Base-by-base conservation (phyloP, 2,329 filamentous ascomycete species). In the Cryphonectria nitschkei region DNA sequence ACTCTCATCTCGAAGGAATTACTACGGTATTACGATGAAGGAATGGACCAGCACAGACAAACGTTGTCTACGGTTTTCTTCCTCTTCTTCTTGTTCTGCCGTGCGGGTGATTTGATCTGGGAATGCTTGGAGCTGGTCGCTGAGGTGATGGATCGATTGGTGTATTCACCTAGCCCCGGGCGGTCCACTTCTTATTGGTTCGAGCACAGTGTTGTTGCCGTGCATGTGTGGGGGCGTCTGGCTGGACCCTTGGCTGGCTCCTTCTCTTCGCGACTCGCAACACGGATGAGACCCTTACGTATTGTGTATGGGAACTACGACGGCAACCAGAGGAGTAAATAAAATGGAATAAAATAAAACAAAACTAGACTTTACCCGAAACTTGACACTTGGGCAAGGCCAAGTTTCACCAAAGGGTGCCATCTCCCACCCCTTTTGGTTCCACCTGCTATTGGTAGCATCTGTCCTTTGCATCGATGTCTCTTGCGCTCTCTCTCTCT, bases 301-400 rank as follows among this genome's bases (percentile, higher is more conserved):
- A 50, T n/a, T 19, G 1, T 22, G 46, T 50, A 22, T 6, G 46
- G 46, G 1, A 50, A 50, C 46, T 3, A n/a, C 26, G 62, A 41
- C 26, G 39, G 62, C 39, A 39, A 50, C 62, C 62, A 32, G 29
- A 26, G 62, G 50, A 29, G 26, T 14, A 11, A 14, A 50, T 1
- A 50, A 3, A 50, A 50, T 16, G 22, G 1, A 41, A 41, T 9
- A 67, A 43, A 46, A 46, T 16, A n/a, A 54, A 54, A 6, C 3
- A 29, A 54, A 54, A 54, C 11, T 26, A 26, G 26, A 54, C n/a
- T 63, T 32, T 19, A 62, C 39, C 26, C 66, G 66, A 68, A 68
- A 68, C 66, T 62, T 62, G 56, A 68, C 39, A 52, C 26, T 14
- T 52, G 62, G 41, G 41, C 62, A 19, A 65, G 41, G 56, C 58